Base-by-base conservation (phyloP, 73 alveolate species). In the Diophrys appendiculata region DNA sequence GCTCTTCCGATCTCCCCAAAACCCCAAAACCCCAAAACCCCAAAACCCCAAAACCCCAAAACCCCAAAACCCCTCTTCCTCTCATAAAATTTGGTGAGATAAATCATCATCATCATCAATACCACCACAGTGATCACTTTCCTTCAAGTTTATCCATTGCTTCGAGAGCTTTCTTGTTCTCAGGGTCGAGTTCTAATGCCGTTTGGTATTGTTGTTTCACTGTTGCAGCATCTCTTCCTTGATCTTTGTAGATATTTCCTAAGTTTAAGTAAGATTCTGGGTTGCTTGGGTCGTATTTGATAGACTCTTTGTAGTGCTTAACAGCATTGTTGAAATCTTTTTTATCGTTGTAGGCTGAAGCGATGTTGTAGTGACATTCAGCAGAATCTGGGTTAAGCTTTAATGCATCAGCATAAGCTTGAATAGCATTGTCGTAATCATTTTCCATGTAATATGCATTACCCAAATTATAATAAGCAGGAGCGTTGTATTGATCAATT, bases 401-500 rank as follows among this genome's bases (percentile, higher is more conserved):
- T 54, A 92, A 52, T 1, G 98, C 98, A 28, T 92, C 69, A 54
- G 80, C 85, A 73, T 90, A 92, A 43, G 84, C 73, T 25, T 71
- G 55, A 68, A 93, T 85, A 14, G 98, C 98, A 23, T 90, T 88
- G 27, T 92, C 92, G 31, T 74, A 87, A 68, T 86, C 88, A 65
- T 87, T 80, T 13, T 74, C 65, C 84, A 92, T 93, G 85, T 84
- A 92, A 79, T 69, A 90, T 31, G 98, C 93, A 67, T 92, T 92
- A 14, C 96, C 98, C 43, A 90, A 89, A 64, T 93, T 93, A 65
- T 93, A 93, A 75, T 84, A 80, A 24, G 98, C 98, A 3, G 98
- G 96, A 25, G 95, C 91, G 78, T 93, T 90, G 68, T 91, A 52
- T 2, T 91, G 94, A 69, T 93, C 98, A 0, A 85, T 76, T 29